A percentile compares a stretch with the other conserved stretches of the same genome.
These are phyloP conservation scores for Syncephalis plumigaleata DNA, from an alignment of 371 early-diverging fungal species.

Conservation along the genomic window DNA sequence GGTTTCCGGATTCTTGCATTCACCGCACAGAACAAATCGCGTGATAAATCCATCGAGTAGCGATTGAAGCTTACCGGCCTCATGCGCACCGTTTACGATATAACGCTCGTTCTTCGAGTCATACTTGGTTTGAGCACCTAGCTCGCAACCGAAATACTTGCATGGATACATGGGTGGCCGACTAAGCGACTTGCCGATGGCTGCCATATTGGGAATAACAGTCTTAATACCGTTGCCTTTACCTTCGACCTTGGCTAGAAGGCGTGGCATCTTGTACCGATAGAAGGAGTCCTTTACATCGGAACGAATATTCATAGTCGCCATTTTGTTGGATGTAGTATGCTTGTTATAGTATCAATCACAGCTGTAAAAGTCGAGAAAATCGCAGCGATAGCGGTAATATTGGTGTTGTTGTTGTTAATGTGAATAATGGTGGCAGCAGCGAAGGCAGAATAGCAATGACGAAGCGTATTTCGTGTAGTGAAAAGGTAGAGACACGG, in stretches of 20 bases:
- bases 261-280: constrained; percentile 98
- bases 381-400: not conserved
- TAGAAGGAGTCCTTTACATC: constrained; percentile 88
- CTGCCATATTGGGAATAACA: constrained; percentile 93
- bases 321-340: constrained; percentile 28
- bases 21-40: constrained; percentile 89
- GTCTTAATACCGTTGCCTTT: constrained; percentile 99
- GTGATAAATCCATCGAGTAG: constrained; percentile 91
- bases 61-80: constrained; percentile 73
- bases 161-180: constrained; percentile 85
- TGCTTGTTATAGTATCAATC: too few relatives aligned
- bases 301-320: constrained; percentile 69
- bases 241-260: constrained; percentile 89
- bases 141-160: constrained; percentile 92
- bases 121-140: constrained; percentile 88
- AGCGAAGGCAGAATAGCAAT: too few relatives aligned
- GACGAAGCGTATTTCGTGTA: too few relatives aligned
- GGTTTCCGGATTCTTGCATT: constrained; percentile 98
- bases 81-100: constrained; percentile 95
- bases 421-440: too few relatives aligned
- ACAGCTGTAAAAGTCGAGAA: too few relatives aligned
- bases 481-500: not conserved
- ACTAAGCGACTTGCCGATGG: constrained; percentile 80
- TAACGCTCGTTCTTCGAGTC: constrained; percentile 87
- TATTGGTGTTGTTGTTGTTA: too few relatives aligned